Base-by-base conservation (phyloP, 2,329 filamentous ascomycete genomes). In the Arthrobotrys sphaeroides region DNA sequence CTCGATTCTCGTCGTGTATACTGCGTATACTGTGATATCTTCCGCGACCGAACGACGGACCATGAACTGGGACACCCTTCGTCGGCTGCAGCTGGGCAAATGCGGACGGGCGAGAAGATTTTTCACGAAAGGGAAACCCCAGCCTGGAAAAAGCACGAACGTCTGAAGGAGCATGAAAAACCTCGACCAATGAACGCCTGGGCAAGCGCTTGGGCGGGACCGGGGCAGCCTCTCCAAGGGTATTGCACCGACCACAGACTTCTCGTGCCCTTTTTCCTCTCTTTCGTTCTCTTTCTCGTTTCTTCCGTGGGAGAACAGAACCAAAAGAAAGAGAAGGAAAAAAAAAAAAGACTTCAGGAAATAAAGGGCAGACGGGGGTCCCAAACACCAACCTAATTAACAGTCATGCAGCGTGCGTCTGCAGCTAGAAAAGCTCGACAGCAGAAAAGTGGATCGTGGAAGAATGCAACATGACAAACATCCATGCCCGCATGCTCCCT, bases 351-450 rank as follows among this genome's bases (percentile, higher is more conserved):
- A 36, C 12, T 31, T 18, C 9, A 26, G 55, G 24, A 42, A 49
- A 13, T 49, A 59, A 68, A n/a, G 20, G 43, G 42, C 45, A 67
- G 38, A 36, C 51, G 49, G 20, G 55, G 55, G 38, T 33, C 49
- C 43, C 55, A 69, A 69, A 31, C 53, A 70, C 66, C 51, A 45
- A 68, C 49, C 49, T 40, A 57, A 49, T 40, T 59, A 55, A 51
- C 59, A 60, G 59, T 64, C 36, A 62, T 64, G 59, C 67, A 64
- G 67, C 26, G 43, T 61, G 40, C 28, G 24, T 42, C 22, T 72
- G 67, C 67, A 72, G 57, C 66, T 70, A 53, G 66, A 70, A 70
- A 68, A 62, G 33, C 45, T 51, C 42, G 61, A 55, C 43, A 57
- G 68, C 36, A 38, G n/a, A 45, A 57, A 67, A 57, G 69, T 66